Conservation (phyloP, 768 basidiomycete species). For the Pluteus cervinus region DNA sequence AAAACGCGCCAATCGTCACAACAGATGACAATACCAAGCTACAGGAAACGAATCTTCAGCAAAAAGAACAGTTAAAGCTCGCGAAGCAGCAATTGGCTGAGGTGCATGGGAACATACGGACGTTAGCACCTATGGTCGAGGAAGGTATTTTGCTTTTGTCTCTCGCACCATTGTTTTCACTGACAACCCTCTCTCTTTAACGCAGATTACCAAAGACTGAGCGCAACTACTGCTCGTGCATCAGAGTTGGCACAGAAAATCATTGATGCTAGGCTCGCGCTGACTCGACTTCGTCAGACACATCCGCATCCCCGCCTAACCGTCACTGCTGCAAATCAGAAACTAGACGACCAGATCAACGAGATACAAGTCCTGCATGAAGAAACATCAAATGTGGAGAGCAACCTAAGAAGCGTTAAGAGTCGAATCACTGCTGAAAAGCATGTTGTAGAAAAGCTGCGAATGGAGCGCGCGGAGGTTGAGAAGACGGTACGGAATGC, state of each 20-base stretch:
- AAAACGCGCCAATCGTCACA: constrained; percentile 76
- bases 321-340: constrained; percentile 63
- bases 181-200: neutral
- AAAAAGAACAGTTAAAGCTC: constrained; percentile 62
- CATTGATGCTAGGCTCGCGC: constrained; percentile 72
- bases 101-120: constrained; percentile 55
- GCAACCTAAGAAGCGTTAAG: constrained; percentile 46
- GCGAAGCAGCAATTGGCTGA: constrained; percentile 59
- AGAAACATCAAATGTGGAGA: constrained; percentile 48
- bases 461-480: constrained; percentile 57
- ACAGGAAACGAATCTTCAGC: constrained; percentile 52
- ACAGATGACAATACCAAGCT: constrained; percentile 75
- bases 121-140: constrained; percentile 63
- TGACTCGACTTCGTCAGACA: constrained; percentile 75
- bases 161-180: neutral
- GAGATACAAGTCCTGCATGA: constrained; percentile 78
- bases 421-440: constrained; percentile 54
- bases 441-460: constrained; percentile 50
- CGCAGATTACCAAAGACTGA: constrained; percentile 53
- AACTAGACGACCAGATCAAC: constrained; percentile 68
- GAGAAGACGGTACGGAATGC: constrained; percentile 62
- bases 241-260: constrained; percentile 66
- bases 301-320: constrained; percentile 81
- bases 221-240: constrained; percentile 45
- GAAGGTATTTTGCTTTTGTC: constrained; percentile 35